phyloP scores from a whole-genome alignment of 257 asterid species.

The Voacanga thouarsii region DNA sequence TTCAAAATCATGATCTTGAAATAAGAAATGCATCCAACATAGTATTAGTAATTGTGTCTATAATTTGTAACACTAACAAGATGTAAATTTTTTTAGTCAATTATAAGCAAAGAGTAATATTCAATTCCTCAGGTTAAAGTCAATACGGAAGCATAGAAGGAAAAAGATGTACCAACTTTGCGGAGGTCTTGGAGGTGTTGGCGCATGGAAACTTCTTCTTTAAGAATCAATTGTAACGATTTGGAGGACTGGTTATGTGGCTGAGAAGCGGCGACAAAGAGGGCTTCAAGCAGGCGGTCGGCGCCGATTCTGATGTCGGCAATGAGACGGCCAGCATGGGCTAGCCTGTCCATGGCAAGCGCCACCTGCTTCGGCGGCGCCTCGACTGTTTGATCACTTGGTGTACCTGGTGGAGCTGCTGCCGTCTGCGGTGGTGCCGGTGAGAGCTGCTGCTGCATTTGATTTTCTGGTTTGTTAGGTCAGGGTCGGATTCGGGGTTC shows the following conservation, averaged over 20 bases:
- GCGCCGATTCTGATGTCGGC: constrained; percentile 92
- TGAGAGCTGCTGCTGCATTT: constrained; percentile 52
- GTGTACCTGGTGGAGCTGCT: constrained; percentile 20
- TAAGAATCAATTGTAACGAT: constrained; percentile 55
- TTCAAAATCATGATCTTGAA: not conserved
- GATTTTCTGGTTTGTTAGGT: not conserved
- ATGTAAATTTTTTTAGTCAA: not conserved
- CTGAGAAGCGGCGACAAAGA: constrained; percentile 57
- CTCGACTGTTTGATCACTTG: constrained; percentile 30
- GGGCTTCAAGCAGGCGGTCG: constrained; percentile 82
- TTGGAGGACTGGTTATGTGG: constrained; percentile 59
- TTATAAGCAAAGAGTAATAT: not conserved
- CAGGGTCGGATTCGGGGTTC: not conserved
- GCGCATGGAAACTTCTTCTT: constrained; percentile 76
- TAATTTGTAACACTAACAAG: not conserved
- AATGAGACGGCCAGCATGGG: constrained; percentile 83
- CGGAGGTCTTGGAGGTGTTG: constrained; percentile 76
- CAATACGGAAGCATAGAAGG: not conserved
- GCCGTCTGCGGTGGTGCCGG: constrained; percentile 34
- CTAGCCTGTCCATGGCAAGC: constrained; percentile 83
- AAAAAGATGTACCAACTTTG: constrained; percentile 47
- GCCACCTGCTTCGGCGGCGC: constrained; percentile 99
- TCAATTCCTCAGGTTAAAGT: not conserved
- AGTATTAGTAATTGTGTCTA: not conserved
- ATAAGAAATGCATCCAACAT: not conserved